phyloP scores from a whole-genome alignment of 495 filamentous ascomycete genomes.

The Penicillium argentinense region DNA sequence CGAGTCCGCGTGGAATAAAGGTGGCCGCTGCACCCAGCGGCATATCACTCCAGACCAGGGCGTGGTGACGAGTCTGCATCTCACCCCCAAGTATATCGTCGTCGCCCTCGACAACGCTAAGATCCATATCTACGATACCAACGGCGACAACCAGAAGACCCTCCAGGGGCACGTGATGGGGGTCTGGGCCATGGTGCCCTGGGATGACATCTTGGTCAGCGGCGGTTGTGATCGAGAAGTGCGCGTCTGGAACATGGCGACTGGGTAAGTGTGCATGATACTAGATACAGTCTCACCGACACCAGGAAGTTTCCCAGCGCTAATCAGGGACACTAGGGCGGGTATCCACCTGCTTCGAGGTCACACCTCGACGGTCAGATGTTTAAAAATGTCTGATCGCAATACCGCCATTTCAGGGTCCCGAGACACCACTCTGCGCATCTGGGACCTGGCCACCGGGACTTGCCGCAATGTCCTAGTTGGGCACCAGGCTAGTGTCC shows the following conservation, averaged over 20 bases:
- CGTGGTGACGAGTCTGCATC: slow-evolving; percentile 92
- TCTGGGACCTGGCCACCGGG: slow-evolving; percentile 91
- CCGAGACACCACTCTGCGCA: slow-evolving; percentile 86
- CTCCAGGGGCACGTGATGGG: slow-evolving; percentile 97
- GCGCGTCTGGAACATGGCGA: slow-evolving; percentile 94
- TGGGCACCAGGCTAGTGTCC: slow-evolving; percentile 94
- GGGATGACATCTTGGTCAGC: slow-evolving; percentile 93
- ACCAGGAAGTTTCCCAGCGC: not conserved
- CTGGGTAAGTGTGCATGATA: slow-evolving; percentile 85
- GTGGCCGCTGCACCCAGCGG: slow-evolving; percentile 71
- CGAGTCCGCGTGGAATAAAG: slow-evolving; percentile 93
- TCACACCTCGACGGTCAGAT: slow-evolving; percentile 94
- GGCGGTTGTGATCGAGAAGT: slow-evolving; percentile 97
- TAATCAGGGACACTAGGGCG: slow-evolving; percentile 37
- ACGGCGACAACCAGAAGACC: slow-evolving; percentile 83
- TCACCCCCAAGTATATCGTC: slow-evolving; percentile 94
- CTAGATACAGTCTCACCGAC: slow-evolving; percentile 1
- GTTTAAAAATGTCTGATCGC: slow-evolving; percentile 93
- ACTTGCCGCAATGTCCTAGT: slow-evolving; percentile 88
- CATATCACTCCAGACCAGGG: slow-evolving; percentile 95
- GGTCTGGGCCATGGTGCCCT: slow-evolving; percentile 99
- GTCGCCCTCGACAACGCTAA: slow-evolving; percentile 97
- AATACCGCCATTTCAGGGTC: slow-evolving; percentile 96
- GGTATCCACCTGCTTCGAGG: slow-evolving; percentile 84
- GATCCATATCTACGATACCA: slow-evolving; percentile 95